Conservation (phyloP, 352 stramenopile species). For the Globisporangium camurandrum region DNA sequence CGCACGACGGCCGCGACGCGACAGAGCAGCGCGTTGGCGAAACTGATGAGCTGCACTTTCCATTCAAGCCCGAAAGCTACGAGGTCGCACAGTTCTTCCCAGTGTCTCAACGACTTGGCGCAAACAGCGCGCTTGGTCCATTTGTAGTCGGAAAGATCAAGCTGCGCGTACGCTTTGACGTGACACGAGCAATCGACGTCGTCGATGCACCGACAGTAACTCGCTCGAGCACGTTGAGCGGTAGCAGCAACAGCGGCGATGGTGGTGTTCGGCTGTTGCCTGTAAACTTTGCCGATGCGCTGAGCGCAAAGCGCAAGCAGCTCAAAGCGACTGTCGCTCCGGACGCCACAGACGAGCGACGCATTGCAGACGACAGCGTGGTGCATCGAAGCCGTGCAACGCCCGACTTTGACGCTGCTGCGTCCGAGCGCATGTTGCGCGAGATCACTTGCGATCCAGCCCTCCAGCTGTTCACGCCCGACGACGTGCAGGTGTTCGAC, state of each 20-base stretch:
- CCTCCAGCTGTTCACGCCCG: slow-evolving; percentile 5
- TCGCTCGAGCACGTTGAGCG: no score
- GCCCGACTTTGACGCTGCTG: neutral
- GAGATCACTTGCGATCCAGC: slow-evolving; percentile 15
- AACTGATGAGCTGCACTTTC: slow-evolving; percentile 17
- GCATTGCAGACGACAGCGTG: neutral
- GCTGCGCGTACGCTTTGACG: slow-evolving; percentile 21
- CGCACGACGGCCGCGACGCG: neutral
- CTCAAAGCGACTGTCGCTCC: slow-evolving; percentile 25
- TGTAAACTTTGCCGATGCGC: slow-evolving; percentile 22
- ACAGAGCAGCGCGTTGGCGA: slow-evolving; percentile 16
- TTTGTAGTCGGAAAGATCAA: slow-evolving; percentile 25
- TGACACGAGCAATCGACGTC: slow-evolving; percentile 6
- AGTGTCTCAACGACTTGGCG: slow-evolving; percentile 13
- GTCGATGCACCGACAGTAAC: slow-evolving; percentile 5
- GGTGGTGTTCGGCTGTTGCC: no score
- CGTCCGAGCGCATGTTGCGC: slow-evolving; percentile 12
- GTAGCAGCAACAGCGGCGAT: no score
- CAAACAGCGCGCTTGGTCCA: slow-evolving; percentile 4
- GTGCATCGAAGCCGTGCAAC: neutral
- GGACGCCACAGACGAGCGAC: neutral
- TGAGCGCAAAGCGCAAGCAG: slow-evolving; percentile 33
- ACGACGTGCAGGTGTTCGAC: slow-evolving; percentile 12
- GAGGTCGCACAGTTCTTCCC: slow-evolving; percentile 24
- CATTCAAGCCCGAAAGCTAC: slow-evolving; percentile 14